phyloP scores from a whole-genome alignment of 2,329 filamentous ascomycete genomes.

The Aspergillus pseudotamarii region DNA sequence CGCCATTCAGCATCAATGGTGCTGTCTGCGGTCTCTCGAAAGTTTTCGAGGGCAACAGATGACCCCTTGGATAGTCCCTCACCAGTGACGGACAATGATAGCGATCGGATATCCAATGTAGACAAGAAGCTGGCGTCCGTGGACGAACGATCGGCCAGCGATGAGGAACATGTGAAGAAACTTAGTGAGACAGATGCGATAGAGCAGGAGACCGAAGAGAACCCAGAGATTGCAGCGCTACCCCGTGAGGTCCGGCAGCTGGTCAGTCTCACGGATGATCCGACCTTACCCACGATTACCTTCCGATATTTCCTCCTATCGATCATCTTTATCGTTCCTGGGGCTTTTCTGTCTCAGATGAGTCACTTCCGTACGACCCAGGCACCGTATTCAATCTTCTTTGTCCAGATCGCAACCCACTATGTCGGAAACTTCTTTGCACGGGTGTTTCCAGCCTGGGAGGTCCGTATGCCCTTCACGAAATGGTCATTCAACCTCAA shows the following conservation, averaged over 20 bases:
- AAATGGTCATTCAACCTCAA: conserved; percentile 56
- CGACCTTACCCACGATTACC: conserved; percentile 58
- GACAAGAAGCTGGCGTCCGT: neutral
- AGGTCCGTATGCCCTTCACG: conserved; percentile 52
- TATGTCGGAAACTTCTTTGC: conserved; percentile 58
- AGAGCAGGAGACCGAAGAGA: conserved; percentile 43
- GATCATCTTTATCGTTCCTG: conserved; percentile 58
- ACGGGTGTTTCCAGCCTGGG: conserved; percentile 52
- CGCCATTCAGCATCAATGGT: neutral
- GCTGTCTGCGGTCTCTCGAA: neutral
- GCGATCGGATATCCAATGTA: neutral
- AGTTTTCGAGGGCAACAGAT: neutral
- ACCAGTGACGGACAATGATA: neutral
- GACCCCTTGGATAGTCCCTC: neutral
- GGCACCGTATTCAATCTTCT: conserved; percentile 63
- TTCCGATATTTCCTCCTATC: conserved; percentile 63
- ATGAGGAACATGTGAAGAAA: conserved; percentile 23
- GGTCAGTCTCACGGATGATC: conserved; percentile 61
- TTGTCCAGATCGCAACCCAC: conserved; percentile 62
- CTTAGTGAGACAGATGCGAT: conserved; percentile 18
- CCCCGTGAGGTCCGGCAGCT: conserved; percentile 59
- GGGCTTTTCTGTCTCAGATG: conserved; percentile 61
- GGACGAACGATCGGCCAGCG: neutral
- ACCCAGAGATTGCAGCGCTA: conserved; percentile 56
- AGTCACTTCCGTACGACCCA: conserved; percentile 60